These are phyloP conservation scores for Bromus sterilis DNA, from an alignment of 176 grass and related monocot genomes.

Conservation along the genomic window DNA sequence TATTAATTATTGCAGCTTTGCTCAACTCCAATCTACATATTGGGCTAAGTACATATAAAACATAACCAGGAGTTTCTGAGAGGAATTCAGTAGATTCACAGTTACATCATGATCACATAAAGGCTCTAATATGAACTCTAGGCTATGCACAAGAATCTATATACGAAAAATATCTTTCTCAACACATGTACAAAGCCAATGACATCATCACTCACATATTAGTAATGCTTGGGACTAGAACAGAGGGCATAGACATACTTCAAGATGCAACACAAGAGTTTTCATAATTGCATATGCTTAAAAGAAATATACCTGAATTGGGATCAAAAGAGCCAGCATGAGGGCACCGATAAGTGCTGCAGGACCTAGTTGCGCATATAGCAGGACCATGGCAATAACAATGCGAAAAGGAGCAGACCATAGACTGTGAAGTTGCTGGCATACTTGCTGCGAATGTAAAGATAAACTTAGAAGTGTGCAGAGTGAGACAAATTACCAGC, in stretches of 20 bases:
- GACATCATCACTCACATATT: neutral
- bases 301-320: conserved; percentile 73
- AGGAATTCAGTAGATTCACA: conserved; percentile 5
- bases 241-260: neutral
- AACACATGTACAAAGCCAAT: neutral
- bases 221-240: neutral
- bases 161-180: conserved; percentile 12
- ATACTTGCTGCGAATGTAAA: conserved; percentile 77
- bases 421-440: conserved; percentile 92
- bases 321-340: conserved; percentile 84
- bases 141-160: neutral
- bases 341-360: conserved; percentile 75
- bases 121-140: too few relatives aligned
- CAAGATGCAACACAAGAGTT: neutral
- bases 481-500: conserved; percentile 1
- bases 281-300: neutral
- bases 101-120: neutral
- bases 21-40: neutral
- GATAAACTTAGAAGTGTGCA: conserved; percentile 14
- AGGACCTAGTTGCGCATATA: conserved; percentile 72
- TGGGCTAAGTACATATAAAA: neutral
- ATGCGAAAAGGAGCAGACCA: conserved; percentile 99
- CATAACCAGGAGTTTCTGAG: neutral
- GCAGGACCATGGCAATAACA: conserved; percentile 65
- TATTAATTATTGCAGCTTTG: neutral